Conservation (phyloP, 2,329 filamentous ascomycete species). For the Graphiopsis chlorocephala region DNA sequence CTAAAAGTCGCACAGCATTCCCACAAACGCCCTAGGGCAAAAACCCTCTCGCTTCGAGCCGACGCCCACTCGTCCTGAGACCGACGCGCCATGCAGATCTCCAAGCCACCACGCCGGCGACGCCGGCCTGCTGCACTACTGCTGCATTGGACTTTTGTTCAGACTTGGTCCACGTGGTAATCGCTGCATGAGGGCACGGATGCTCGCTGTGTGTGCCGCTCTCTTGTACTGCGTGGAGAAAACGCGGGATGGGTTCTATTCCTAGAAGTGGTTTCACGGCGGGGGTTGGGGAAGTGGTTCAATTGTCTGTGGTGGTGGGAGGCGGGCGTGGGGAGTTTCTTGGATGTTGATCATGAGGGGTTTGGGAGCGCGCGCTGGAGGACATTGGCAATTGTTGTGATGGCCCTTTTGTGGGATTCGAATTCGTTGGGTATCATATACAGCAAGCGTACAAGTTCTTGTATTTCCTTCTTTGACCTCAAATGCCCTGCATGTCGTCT, state of each 20-base stretch:
- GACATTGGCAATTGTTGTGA: not conserved
- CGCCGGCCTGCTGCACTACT: not conserved
- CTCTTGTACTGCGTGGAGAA: not conserved
- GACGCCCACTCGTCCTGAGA: not conserved
- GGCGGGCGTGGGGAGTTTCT: not conserved
- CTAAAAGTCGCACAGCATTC: not conserved
- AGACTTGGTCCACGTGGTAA: not conserved
- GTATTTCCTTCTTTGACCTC: not conserved
- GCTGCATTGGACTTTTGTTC: not conserved
- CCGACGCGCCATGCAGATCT: not conserved
- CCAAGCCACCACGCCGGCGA: not conserved
- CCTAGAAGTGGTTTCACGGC: not conserved
- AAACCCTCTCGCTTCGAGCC: not conserved
- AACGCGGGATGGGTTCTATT: not conserved
- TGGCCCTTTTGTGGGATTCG: not conserved
- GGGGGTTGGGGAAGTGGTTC: not conserved
- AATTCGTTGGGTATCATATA: not conserved
- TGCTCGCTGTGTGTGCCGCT: not conserved
- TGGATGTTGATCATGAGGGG: not conserved
- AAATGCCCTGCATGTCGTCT: slow-evolving; percentile 62
- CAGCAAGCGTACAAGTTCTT: not conserved
- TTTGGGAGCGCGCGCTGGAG: not conserved
- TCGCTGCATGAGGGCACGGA: not conserved
- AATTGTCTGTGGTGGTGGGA: not conserved
- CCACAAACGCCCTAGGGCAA: not conserved